Percentiles rank a stretch among this genome's conserved stretches.
phyloP scores from a whole-genome alignment of 805 yeast genomes.

The Schizosaccharomyces japonicus region DNA sequence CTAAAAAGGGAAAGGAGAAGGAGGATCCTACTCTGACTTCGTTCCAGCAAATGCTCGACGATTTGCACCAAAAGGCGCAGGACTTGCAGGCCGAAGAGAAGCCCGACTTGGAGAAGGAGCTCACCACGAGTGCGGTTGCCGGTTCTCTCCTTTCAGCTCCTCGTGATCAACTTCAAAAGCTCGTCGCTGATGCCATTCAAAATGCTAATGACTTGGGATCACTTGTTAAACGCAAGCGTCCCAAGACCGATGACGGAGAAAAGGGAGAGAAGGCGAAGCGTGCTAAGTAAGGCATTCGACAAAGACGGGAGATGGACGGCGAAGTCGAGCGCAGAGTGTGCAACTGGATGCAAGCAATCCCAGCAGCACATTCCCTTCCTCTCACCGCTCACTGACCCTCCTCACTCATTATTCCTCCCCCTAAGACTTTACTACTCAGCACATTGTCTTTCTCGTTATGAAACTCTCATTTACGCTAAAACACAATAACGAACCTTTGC shows the following conservation, averaged over 20 bases:
- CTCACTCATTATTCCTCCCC: too few species aligned
- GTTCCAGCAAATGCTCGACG: neutral
- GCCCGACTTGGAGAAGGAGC: neutral
- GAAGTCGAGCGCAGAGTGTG: too few species aligned
- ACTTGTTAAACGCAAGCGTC: neutral
- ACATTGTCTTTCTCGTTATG: too few species aligned
- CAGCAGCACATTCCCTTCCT: too few species aligned
- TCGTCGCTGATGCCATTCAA: neutral
- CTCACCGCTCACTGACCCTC: too few species aligned
- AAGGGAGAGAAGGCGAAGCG: too few species aligned
- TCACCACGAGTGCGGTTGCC: neutral
- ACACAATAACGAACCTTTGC: too few species aligned
- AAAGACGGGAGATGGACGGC: too few species aligned
- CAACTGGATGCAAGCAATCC: too few species aligned
- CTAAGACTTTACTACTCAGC: too few species aligned
- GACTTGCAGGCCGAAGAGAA: neutral
- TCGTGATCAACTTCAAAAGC: neutral
- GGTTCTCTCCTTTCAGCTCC: neutral
- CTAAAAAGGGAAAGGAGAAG: neutral
- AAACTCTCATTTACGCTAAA: too few species aligned
- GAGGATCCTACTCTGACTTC: neutral
- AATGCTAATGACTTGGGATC: conserved; percentile 2
- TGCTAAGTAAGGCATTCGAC: too few species aligned
- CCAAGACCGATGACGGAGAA: neutral
- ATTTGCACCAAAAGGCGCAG: neutral